Conservation (phyloP, 2,329 filamentous ascomycete species). For the Colletotrichum cereale region DNA sequence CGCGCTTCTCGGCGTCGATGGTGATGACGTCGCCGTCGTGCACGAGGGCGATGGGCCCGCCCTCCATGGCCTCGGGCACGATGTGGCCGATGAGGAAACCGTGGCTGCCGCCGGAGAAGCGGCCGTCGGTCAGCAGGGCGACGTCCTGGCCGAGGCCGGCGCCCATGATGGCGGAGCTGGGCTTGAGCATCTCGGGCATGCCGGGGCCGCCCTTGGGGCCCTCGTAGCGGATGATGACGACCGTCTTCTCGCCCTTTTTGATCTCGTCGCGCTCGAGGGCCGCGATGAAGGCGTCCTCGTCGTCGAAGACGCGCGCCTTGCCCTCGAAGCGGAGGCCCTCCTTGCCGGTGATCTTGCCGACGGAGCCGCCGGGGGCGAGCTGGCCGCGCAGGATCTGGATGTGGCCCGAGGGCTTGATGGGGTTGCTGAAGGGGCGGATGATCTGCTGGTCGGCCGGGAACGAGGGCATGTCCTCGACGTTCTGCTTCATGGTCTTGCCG, state of each 20-base stretch:
- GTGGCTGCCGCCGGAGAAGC: constrained; percentile 85
- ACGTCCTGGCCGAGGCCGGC: constrained; percentile 83
- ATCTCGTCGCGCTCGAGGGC: constrained; percentile 83
- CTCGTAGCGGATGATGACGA: constrained; percentile 92
- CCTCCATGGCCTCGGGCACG: constrained; percentile 87
- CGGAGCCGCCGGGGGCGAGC: constrained; percentile 86
- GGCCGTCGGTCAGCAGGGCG: constrained; percentile 79
- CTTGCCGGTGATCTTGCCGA: constrained; percentile 95
- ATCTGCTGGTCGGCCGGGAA: constrained; percentile 84
- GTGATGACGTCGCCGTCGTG: constrained; percentile 83
- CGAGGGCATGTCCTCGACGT: constrained; percentile 80
- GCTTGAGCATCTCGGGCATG: constrained; percentile 96
- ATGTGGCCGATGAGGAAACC: constrained; percentile 91
- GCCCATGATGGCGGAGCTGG: constrained; percentile 93
- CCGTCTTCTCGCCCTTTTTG: constrained; percentile 87
- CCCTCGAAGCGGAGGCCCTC: constrained; percentile 88
- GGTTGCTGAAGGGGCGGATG: constrained; percentile 83
- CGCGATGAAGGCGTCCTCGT: constrained; percentile 83
- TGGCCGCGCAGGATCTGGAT: constrained; percentile 90
- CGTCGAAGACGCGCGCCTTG: constrained; percentile 85
- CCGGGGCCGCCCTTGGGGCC: constrained; percentile 93
- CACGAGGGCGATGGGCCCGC: constrained; percentile 87
- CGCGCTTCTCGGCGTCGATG: constrained; percentile 83
- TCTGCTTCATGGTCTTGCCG: constrained; percentile 89
- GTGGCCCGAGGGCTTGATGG: constrained; percentile 89